Evolutionary conservation across 495 filamentous ascomycete species (phyloP), one percentile per base, ranked within the genome.

Genomic region (Rostrohypoxylon terebratum): DNA sequence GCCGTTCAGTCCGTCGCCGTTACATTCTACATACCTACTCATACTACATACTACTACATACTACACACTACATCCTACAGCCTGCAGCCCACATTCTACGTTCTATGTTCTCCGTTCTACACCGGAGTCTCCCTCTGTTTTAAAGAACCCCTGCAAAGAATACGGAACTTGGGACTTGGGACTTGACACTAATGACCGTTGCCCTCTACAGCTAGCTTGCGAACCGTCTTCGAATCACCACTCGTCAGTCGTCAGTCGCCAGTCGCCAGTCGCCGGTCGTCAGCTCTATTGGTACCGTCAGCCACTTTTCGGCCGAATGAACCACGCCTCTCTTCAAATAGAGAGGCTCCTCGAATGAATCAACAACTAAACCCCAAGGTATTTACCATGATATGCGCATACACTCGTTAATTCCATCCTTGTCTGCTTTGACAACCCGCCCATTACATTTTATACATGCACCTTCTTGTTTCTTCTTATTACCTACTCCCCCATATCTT

Each of bases 301-400:
- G 68, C 74, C 65, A 76, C 61, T 68, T 68, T 69, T 71, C 71
- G 73, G 76, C 76, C 71, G 72, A 75, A 72, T 66, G 63, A 75
- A 74, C 69, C 71, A 78, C 72, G 74, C 74, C 76, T 81, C 81
- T 79, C 80, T 83, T 80, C 76, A 68, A 68, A 79, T 75, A 74
- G 74, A 73, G 78, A 79, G 76, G 79, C 77, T 69, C 76, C 74
- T 78, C 81, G 81, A 73, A 85, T 85, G 83, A 85, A 83, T 83
- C 78, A 80, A 78, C 82, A 80, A 83, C 78, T 82, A 65, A 78
- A 79, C 38, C 62, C 71, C 59, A 85, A 85, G 83, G 83, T 85
- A 84, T 69, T 72, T 71, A 71, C 53, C 28, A 55, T 54, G 50
- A 72, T 57, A 69, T 72, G 55, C 44, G 57, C 64, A 54, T 69